A percentile compares a stretch with the other conserved stretches of the same genome.
Evolutionary conservation across 164 flowering plant species (phyloP).

Genomic region (Houttuynia cordata): DNA sequence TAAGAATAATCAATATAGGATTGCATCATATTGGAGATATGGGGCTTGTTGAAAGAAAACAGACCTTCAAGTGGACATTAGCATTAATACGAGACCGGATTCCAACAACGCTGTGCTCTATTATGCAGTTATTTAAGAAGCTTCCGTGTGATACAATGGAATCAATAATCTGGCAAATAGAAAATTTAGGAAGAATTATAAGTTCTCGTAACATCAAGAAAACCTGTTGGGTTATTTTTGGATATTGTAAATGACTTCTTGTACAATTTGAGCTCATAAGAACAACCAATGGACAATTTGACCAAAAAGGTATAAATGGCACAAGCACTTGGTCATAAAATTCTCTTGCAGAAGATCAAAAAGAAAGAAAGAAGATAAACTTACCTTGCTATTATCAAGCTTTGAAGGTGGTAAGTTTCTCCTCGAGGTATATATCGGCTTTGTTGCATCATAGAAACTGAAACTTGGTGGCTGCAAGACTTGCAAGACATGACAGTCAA

Average conservation of each 20-base stretch:
- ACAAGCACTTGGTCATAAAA: background rate
- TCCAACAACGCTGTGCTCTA: slow-evolving; percentile 88
- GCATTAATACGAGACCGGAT: slow-evolving; percentile 70
- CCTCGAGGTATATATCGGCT: slow-evolving; percentile 88
- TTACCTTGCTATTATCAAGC: slow-evolving; percentile 78
- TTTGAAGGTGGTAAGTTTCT: slow-evolving; percentile 87
- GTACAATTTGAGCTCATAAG: too few species aligned
- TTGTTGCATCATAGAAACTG: slow-evolving; percentile 84
- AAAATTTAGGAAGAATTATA: background rate
- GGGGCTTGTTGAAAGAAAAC: background rate
- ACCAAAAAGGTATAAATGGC: background rate
- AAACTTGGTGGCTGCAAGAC: slow-evolving; percentile 71
- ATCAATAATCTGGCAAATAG: slow-evolving; percentile 60
- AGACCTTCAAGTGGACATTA: slow-evolving; percentile 75
- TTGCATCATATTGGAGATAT: background rate
- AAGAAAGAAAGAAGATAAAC: slow-evolving; percentile 2
- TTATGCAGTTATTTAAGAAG: slow-evolving; percentile 54
- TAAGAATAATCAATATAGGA: background rate
- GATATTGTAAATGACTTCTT: too few species aligned
- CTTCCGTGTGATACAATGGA: slow-evolving; percentile 91
- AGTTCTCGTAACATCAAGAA: too few species aligned
- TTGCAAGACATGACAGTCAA: background rate
- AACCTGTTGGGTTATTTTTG: too few species aligned
- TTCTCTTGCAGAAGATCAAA: background rate
- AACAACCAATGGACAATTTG: too few species aligned